These are phyloP conservation scores for Trebouxiophyceae sp. DNA, from an alignment of 163 green algal genomes.

Conservation along the genomic window DNA sequence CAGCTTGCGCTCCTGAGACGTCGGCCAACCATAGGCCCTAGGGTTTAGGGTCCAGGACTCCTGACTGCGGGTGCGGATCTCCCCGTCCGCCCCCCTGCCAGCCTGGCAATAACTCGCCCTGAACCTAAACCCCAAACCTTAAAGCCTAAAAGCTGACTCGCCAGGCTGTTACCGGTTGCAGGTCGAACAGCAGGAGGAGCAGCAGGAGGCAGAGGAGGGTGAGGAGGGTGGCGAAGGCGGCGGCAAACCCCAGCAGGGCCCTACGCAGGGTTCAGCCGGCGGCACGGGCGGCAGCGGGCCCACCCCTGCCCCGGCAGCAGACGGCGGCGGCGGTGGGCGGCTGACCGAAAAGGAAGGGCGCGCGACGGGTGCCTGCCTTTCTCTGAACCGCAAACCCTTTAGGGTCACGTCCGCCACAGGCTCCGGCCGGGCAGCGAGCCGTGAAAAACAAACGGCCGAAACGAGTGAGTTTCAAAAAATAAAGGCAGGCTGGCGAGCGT, in stretches of 20 bases:
- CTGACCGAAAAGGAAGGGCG: slow-evolving; percentile 23
- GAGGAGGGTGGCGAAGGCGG: background rate
- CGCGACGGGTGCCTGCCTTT: slow-evolving; percentile 13
- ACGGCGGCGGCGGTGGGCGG: slow-evolving; percentile 2
- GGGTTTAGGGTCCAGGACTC: too few relatives aligned
- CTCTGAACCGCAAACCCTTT: too few relatives aligned
- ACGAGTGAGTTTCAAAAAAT: background rate
- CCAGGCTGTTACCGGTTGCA: too few relatives aligned
- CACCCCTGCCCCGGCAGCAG: background rate
- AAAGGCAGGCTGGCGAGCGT: background rate
- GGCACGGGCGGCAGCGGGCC: background rate
- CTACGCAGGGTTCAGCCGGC: background rate
- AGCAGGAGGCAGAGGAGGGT: slow-evolving; percentile 13
- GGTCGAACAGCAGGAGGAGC: slow-evolving; percentile 7
- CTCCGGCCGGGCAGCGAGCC: too few relatives aligned
- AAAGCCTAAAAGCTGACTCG: too few relatives aligned
- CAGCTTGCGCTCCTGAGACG: too few relatives aligned
- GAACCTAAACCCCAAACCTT: too few relatives aligned
- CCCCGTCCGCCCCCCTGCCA: too few relatives aligned
- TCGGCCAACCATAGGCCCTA: too few relatives aligned
- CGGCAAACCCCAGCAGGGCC: background rate
- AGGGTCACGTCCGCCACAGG: too few relatives aligned
- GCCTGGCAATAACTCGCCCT: too few relatives aligned
- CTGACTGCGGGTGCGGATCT: too few relatives aligned
- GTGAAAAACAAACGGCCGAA: background rate